Evolutionary conservation across 345 rosid species (phyloP).

Genomic region (Erysimum cheiranthoides): DNA sequence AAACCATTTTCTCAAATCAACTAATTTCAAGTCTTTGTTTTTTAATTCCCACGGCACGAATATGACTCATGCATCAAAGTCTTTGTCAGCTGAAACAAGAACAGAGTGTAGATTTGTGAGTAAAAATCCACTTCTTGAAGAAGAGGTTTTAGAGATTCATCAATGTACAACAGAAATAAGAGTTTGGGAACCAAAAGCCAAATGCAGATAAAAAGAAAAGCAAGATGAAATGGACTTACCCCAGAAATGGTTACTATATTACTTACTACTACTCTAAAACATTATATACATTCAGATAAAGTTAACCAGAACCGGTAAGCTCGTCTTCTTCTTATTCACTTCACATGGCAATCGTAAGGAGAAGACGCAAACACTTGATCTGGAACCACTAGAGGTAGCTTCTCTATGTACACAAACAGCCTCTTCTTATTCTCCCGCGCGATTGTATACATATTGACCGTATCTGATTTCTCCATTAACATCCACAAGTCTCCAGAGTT

Average conservation of each 20-base stretch:
- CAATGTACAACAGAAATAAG: conserved; percentile 21
- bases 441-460: conserved; percentile 51
- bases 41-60: neutral
- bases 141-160: neutral
- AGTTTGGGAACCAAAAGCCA: conserved; percentile 45
- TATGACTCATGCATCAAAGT: neutral
- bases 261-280: conserved; percentile 44
- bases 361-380: conserved; percentile 52
- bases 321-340: conserved; percentile 44
- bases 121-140: conserved; percentile 10
- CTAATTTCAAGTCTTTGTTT: neutral
- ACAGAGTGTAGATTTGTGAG: neutral
- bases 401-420: conserved; percentile 73
- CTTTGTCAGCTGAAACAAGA: neutral
- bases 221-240: conserved; percentile 48
- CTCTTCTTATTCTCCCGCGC: conserved; percentile 59
- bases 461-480: conserved; percentile 58
- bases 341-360: conserved; percentile 58
- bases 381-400: conserved; percentile 67
- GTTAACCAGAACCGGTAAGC: conserved; percentile 38
- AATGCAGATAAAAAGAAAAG: conserved; percentile 38
- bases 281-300: conserved; percentile 28
- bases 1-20: neutral
- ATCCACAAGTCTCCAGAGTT: conserved; percentile 78
- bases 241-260: conserved; percentile 35